phyloP scores from a whole-genome alignment of 441 rosid genomes.

The California macrophylla region DNA sequence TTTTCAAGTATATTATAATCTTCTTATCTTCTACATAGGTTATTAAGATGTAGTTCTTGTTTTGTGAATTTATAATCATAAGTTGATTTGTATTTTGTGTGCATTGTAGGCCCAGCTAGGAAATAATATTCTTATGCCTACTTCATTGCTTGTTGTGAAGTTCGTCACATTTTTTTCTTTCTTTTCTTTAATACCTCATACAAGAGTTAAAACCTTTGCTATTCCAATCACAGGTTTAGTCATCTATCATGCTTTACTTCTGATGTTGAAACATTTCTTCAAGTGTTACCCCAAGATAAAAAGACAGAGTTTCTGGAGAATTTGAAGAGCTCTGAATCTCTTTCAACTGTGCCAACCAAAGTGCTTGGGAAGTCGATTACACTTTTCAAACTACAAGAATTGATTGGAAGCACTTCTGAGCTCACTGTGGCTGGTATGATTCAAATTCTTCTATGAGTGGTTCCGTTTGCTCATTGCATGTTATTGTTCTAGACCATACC shows the following conservation, averaged over 20 bases:
- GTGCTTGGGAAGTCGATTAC: slow-evolving; percentile 72
- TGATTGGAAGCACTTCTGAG: slow-evolving; percentile 45
- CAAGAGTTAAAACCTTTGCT: slow-evolving; percentile 14
- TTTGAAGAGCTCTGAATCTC: slow-evolving; percentile 32
- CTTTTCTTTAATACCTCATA: neutral
- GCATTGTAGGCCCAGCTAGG: neutral
- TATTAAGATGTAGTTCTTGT: neutral
- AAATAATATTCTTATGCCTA: neutral
- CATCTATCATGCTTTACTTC: slow-evolving; percentile 84
- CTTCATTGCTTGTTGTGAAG: neutral
- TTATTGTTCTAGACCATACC: slow-evolving; percentile 12
- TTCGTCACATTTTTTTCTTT: neutral
- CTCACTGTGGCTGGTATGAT: slow-evolving; percentile 50
- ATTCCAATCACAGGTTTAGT: slow-evolving; percentile 67
- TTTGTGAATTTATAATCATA: neutral
- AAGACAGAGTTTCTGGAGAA: slow-evolving; percentile 51
- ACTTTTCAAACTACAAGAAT: slow-evolving; percentile 56
- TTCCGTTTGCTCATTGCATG: neutral
- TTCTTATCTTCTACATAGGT: slow-evolving; percentile 9
- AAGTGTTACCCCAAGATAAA: slow-evolving; percentile 50
- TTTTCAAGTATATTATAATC: slow-evolving; percentile 40
- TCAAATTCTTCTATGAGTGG: slow-evolving; percentile 4
- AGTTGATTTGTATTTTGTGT: neutral
- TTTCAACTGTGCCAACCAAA: slow-evolving; percentile 38
- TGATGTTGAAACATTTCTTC: slow-evolving; percentile 65